Evolutionary conservation across 1,284 basidiomycete genomes (phyloP).

Genomic region (Rhizoctonia solani): DNA sequence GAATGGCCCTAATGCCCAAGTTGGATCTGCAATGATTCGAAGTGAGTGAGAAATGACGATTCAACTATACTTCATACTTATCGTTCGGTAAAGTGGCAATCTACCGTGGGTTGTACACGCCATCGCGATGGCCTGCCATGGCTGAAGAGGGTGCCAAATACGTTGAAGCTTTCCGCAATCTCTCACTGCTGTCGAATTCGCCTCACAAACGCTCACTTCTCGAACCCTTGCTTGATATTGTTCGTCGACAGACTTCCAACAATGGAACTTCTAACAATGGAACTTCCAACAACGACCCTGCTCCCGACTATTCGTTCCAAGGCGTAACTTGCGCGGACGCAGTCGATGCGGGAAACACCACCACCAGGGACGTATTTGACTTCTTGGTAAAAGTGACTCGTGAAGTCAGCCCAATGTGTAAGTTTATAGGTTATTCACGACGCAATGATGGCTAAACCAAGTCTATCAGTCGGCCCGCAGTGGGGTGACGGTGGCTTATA

Average conservation of each 20-base stretch:
- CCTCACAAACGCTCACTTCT: too few species aligned
- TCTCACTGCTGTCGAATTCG: neutral
- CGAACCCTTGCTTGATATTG: neutral
- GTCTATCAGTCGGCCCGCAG: neutral
- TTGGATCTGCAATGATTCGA: slow-evolving; percentile 23
- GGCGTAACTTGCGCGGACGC: slow-evolving; percentile 31
- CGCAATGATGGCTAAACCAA: too few species aligned
- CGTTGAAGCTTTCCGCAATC: neutral
- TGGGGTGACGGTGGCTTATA: slow-evolving; percentile 6
- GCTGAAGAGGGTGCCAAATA: neutral
- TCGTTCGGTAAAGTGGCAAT: neutral
- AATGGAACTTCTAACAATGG: too few species aligned
- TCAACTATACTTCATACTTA: neutral
- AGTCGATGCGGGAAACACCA: slow-evolving; percentile 23
- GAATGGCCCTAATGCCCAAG: neutral
- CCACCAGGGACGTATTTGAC: too few species aligned
- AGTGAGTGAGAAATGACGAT: neutral
- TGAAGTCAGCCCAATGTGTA: slow-evolving; percentile 6
- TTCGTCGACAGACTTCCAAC: neutral
- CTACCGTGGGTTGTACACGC: slow-evolving; percentile 24
- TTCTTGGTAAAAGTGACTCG: neutral
- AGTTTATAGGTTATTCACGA: neutral
- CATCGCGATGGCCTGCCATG: slow-evolving; percentile 30
- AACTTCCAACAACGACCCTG: neutral
- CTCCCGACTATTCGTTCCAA: slow-evolving; percentile 8